Conservation (phyloP, 1,139 yeast species). For the Protomyces inouyei region DNA sequence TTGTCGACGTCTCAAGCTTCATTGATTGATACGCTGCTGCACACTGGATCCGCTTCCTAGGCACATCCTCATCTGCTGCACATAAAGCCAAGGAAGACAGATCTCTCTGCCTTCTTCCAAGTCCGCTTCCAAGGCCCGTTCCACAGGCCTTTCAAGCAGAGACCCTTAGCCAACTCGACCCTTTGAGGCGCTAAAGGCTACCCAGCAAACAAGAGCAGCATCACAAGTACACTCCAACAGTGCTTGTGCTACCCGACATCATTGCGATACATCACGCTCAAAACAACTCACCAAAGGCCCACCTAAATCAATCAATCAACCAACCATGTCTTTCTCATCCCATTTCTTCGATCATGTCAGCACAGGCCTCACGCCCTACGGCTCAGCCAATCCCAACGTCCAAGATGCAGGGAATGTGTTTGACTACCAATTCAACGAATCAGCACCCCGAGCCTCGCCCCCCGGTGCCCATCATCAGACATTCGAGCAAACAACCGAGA, state of each 20-base stretch:
- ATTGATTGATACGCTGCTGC: neutral
- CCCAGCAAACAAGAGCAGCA: neutral
- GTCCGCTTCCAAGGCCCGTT: neutral
- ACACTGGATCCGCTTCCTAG: neutral
- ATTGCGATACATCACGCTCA: too few species aligned
- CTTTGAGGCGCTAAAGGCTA: constrained; percentile 1
- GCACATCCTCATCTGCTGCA: neutral
- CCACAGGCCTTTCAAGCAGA: neutral
- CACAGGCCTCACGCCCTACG: neutral
- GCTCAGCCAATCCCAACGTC: neutral
- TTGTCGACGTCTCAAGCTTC: neutral
- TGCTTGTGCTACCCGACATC: too few species aligned
- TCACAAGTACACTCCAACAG: too few species aligned
- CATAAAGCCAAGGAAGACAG: neutral
- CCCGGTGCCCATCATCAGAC: neutral
- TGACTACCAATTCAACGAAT: neutral
- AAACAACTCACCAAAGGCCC: too few species aligned
- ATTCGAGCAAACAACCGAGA: neutral
- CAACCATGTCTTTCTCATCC: neutral
- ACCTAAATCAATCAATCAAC: neutral
- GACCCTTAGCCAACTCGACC: neutral
- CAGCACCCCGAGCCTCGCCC: neutral
- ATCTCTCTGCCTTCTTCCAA: neutral
- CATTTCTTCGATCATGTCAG: neutral
- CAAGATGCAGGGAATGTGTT: neutral